Evolutionary conservation across 352 stramenopile genomes (phyloP).

Genomic region (Phytopythium aichiense): DNA sequence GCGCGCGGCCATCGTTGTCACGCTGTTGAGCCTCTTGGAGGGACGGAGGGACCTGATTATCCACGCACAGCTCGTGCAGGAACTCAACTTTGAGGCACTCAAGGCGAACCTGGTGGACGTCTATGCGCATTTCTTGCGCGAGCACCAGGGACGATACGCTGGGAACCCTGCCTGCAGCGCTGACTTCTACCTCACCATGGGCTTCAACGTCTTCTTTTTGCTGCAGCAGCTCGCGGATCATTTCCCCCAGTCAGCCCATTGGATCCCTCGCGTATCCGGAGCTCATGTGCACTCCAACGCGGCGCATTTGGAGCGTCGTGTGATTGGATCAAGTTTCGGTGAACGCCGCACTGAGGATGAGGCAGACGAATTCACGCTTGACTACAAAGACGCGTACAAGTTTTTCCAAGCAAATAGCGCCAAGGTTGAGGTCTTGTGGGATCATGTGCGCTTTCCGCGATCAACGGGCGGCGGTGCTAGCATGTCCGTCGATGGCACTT

Average conservation of each 20-base stretch:
- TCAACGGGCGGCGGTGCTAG: neutral
- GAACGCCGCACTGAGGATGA: neutral
- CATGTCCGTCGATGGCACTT: neutral
- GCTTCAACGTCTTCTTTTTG: slow-evolving; percentile 78
- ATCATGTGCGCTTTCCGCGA: slow-evolving; percentile 19
- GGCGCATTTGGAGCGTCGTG: neutral
- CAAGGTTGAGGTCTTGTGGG: slow-evolving; percentile 69
- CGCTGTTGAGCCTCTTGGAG: slow-evolving; percentile 62
- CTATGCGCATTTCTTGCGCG: slow-evolving; percentile 39
- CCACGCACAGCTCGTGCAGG: slow-evolving; percentile 63
- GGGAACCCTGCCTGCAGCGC: slow-evolving; percentile 56
- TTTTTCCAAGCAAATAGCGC: slow-evolving; percentile 71
- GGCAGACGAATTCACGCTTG: slow-evolving; percentile 2
- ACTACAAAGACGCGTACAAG: slow-evolving; percentile 44
- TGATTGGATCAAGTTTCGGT: neutral
- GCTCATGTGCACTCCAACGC: neutral
- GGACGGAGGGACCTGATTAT: slow-evolving; percentile 47
- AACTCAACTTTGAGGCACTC: slow-evolving; percentile 68
- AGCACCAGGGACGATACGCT: slow-evolving; percentile 35
- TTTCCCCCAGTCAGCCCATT: slow-evolving; percentile 31
- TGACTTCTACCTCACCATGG: slow-evolving; percentile 66
- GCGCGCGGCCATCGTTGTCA: slow-evolving; percentile 52
- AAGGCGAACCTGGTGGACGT: slow-evolving; percentile 62
- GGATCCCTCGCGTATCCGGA: slow-evolving; percentile 23
- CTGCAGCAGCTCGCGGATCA: slow-evolving; percentile 60